Evolutionary conservation across 2,329 filamentous ascomycete species (phyloP).

Genomic region (Scedosporium boydii): DNA sequence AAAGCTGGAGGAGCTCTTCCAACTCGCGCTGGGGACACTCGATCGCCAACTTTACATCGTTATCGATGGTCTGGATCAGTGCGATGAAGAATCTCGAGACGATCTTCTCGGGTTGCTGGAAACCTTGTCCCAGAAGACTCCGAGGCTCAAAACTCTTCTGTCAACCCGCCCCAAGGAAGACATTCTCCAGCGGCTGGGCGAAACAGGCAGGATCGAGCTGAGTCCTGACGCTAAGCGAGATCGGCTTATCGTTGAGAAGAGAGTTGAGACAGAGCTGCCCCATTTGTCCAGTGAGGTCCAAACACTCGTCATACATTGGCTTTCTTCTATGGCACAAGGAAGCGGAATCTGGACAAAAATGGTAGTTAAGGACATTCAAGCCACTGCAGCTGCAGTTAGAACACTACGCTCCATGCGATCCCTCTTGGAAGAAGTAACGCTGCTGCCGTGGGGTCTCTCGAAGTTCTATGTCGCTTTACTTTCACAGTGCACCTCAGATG

Average conservation of each 20-base stretch:
- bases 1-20: conserved; percentile 9
- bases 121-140: conserved; percentile 4
- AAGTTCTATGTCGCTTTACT: conserved; percentile 11
- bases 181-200: conserved; percentile 7
- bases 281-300: conserved; percentile 10
- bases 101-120: conserved; percentile 10
- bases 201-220: conserved; percentile 8
- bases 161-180: conserved; percentile 8
- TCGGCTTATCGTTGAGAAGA: not conserved
- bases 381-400: not conserved
- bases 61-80: conserved; percentile 20
- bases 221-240: not conserved
- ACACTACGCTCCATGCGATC: not conserved
- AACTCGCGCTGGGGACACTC: conserved; percentile 6
- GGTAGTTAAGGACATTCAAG: conserved; percentile 10
- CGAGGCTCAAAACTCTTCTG: conserved; percentile 11
- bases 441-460: conserved; percentile 8
- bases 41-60: conserved; percentile 12
- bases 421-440: not conserved
- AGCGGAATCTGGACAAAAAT: conserved; percentile 12
- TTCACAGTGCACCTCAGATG: conserved; percentile 9
- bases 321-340: conserved; percentile 11
- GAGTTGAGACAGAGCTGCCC: not conserved
- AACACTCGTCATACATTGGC: conserved; percentile 9
- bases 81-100: conserved; percentile 14